Evolutionary conservation across 1,284 basidiomycete genomes (phyloP), one percentile per base, ranked within the genome.

Genomic region (Rhodotorula sp.): DNA sequence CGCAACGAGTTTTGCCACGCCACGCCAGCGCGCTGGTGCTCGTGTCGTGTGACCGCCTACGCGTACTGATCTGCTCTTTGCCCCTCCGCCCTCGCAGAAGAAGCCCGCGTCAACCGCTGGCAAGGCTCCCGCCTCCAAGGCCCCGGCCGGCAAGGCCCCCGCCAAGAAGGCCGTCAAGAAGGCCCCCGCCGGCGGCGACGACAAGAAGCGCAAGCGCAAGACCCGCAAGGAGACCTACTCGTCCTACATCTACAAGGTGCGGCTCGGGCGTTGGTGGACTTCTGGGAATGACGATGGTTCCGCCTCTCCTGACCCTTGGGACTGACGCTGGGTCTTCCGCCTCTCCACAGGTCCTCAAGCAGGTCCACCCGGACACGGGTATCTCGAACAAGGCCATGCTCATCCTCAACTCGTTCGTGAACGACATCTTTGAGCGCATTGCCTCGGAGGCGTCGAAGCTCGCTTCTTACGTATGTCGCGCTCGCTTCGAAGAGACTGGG

Each of bases 341-440:
- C 6, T 4, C 56, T 26, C 12, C 59, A 48, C 29, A 77, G 69
- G 90, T 93, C 76, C 84, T 93, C 74, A 93, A 89, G 83, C 91
- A 93, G 81, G 93, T 96, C 74, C 93, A 96, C 85, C 94, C 71
- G 33, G 74, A 83, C 80, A 83, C 92, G 74, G 94, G 94, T 88
- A 95, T 95, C 82, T 90, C 91, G 71, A 95, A 95, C 88, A 96
- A 95, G 86, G 93, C 93, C 56, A 96, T 97, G 93, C 88, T 90
- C 71, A 82, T 79, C 70, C 75, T 80, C 45, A 74, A 65, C 76
- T 77, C 76, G 65, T 83, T 83, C 73, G 82, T 83, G 74, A 80
- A 82, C 76, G 82, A 83, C 77, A 82, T 83, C 77, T 83, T 83
- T 69, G 82, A 83, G 79, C 79, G 82, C 70, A 80, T 83, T 71